phyloP scores from a whole-genome alignment of 2,329 filamentous ascomycete genomes.

The Aspergillus sp. region DNA sequence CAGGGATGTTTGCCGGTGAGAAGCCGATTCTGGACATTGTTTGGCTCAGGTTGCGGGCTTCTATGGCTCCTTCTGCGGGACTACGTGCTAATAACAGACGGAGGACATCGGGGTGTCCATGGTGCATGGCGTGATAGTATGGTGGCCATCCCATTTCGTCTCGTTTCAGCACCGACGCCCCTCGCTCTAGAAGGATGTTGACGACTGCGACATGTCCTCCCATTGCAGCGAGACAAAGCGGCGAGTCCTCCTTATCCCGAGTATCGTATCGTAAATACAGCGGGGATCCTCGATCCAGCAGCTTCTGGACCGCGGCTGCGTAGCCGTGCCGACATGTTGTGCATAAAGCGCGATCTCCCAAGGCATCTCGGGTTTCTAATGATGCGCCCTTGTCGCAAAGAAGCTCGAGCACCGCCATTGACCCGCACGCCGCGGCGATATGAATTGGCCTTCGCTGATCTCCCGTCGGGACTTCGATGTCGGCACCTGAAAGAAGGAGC shows the following conservation, averaged over 20 bases:
- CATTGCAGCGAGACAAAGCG: conserved; percentile 37
- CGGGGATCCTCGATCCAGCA: conserved; percentile 33
- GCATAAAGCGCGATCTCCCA: conserved; percentile 34
- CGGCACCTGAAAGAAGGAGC: conserved; percentile 32
- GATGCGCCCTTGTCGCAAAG: conserved; percentile 32
- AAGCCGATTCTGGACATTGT: conserved; percentile 25
- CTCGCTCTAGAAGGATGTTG: conserved; percentile 30
- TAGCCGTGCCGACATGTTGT: conserved; percentile 34
- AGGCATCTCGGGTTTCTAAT: conserved; percentile 31
- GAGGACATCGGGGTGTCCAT: conserved; percentile 36
- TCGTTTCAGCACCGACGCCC: conserved; percentile 32
- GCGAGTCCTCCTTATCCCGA: conserved; percentile 35
- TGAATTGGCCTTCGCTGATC: conserved; percentile 34
- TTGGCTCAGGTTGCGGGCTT: conserved; percentile 14
- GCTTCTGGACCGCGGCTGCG: conserved; percentile 30
- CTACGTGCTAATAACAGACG: conserved; percentile 29
- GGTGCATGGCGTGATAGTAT: conserved; percentile 37
- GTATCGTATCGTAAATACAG: conserved; percentile 25
- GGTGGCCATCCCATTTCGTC: conserved; percentile 40
- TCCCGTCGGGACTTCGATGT: conserved; percentile 33
- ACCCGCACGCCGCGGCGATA: conserved; percentile 29
- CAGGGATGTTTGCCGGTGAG: conserved; percentile 20
- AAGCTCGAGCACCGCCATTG: conserved; percentile 29
- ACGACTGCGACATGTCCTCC: conserved; percentile 33
- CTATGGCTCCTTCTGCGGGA: conserved; percentile 11